These are phyloP conservation scores for Lachnellula cervina DNA, from an alignment of 2,329 filamentous ascomycete genomes.

Conservation along the genomic window DNA sequence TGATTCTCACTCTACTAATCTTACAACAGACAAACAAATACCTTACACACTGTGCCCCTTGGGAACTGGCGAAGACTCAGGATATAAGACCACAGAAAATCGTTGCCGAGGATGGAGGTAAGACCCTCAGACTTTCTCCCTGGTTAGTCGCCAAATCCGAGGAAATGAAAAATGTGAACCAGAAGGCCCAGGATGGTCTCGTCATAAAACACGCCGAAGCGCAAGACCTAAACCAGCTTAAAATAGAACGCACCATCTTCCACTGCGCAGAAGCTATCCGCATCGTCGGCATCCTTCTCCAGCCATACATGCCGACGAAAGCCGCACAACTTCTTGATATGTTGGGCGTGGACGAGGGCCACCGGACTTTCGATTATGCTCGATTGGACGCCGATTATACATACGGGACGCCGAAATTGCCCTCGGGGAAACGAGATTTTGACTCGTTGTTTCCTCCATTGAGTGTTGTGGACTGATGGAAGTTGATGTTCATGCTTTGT, in stretches of 20 bases:
- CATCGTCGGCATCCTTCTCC: constrained; percentile 75
- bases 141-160: too few species aligned
- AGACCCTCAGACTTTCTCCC: too few species aligned
- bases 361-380: constrained; percentile 60
- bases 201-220: background rate
- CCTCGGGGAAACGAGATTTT: constrained; percentile 35
- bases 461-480: constrained; percentile 36
- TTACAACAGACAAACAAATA: constrained; percentile 60
- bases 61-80: constrained; percentile 49
- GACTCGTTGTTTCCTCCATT: constrained; percentile 50
- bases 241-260: constrained; percentile 60
- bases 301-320: constrained; percentile 86
- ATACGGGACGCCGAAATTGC: constrained; percentile 53
- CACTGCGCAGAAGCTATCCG: constrained; percentile 71
- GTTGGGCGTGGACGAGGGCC: constrained; percentile 62
- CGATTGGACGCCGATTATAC: constrained; percentile 56
- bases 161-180: too few species aligned
- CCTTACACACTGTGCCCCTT: constrained; percentile 62
- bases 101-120: too few species aligned
- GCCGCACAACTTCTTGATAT: constrained; percentile 67
- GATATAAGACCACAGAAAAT: constrained; percentile 13
- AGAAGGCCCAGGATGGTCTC: too few species aligned
- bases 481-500: too few species aligned
- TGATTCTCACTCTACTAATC: constrained; percentile 1
- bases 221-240: constrained; percentile 28